phyloP scores from a whole-genome alignment of 441 rosid genomes.

The Adansonia rubrostipa region DNA sequence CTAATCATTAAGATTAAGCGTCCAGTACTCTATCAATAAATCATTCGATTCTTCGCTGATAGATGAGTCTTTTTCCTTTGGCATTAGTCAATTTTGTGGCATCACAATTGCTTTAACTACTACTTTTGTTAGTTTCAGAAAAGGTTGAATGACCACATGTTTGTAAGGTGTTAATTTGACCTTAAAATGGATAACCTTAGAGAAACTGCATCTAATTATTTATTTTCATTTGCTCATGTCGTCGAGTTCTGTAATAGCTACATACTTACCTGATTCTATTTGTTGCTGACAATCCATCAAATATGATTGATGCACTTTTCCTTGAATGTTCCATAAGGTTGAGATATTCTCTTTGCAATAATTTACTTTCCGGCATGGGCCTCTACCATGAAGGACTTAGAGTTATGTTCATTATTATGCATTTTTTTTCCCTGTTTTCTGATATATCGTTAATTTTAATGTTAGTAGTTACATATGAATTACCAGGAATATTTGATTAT shows the following conservation, averaged over 20 bases:
- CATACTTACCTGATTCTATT: neutral
- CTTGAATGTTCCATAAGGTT: too few species aligned
- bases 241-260: neutral
- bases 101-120: neutral
- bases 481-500: neutral
- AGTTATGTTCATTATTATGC: neutral
- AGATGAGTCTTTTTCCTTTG: constrained; percentile 8
- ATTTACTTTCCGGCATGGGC: too few species aligned
- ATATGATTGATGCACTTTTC: neutral
- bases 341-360: too few species aligned
- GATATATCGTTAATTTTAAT: neutral
- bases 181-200: neutral
- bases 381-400: too few species aligned
- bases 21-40: too few species aligned
- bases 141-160: neutral
- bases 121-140: neutral
- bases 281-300: constrained; percentile 2
- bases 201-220: neutral
- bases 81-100: neutral
- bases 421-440: neutral
- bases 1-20: too few species aligned
- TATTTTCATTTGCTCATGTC: neutral
- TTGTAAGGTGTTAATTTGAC: neutral
- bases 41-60: too few species aligned
- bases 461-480: neutral